Conservation (phyloP, 352 stramenopile genomes). For the Phytophthora sp. region DNA sequence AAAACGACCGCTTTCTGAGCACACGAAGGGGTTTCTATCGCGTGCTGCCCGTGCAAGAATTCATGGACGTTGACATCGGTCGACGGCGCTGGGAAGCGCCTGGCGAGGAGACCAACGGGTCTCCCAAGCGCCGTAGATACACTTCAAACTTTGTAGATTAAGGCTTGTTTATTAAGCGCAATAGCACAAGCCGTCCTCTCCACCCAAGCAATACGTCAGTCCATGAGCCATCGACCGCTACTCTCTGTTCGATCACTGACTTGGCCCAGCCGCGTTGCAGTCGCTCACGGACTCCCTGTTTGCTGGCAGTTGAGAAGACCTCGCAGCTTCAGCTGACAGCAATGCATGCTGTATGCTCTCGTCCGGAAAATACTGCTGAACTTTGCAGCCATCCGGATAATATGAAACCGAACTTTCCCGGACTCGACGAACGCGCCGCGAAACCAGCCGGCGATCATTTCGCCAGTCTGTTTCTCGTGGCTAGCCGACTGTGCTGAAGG, state of each 20-base stretch:
- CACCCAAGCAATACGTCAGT: not conserved
- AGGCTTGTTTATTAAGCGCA: too few species aligned
- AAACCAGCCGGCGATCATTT: slow-evolving; percentile 26
- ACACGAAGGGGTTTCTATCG: slow-evolving; percentile 48
- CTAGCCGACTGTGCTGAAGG: not conserved
- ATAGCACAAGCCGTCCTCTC: not conserved
- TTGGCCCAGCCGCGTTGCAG: too few species aligned
- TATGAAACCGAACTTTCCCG: slow-evolving; percentile 2
- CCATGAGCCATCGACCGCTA: not conserved
- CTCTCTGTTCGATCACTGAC: slow-evolving; percentile 16
- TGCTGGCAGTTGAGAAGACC: too few species aligned
- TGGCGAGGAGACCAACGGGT: slow-evolving; percentile 31
- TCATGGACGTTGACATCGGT: slow-evolving; percentile 19
- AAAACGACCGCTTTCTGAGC: slow-evolving; percentile 50
- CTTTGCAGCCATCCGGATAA: slow-evolving; percentile 8
- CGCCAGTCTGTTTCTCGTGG: slow-evolving; percentile 2
- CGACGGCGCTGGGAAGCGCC: not conserved
- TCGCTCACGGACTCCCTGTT: too few species aligned
- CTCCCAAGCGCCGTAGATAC: slow-evolving; percentile 43
- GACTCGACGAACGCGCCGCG: too few species aligned
- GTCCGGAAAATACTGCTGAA: slow-evolving; percentile 13
- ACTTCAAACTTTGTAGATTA: slow-evolving; percentile 10
- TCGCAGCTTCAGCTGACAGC: too few species aligned
- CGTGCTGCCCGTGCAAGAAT: slow-evolving; percentile 42
- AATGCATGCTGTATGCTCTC: not conserved